Base-by-base conservation (phyloP, 1,284 basidiomycete genomes). In the Sanghuangporus sanghuang region DNA sequence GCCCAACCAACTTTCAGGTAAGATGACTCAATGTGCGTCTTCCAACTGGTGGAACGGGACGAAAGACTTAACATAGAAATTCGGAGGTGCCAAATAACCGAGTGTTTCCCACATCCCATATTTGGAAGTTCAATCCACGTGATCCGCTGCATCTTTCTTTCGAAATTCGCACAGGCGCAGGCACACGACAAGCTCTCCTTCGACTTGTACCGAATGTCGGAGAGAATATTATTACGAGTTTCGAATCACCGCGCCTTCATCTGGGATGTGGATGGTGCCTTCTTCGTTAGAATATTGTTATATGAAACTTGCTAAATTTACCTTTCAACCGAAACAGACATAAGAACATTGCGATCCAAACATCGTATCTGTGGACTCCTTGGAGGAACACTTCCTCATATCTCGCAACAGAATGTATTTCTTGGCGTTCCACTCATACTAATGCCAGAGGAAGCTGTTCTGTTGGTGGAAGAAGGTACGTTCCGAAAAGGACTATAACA, bases 351-450 rank as follows among this genome's bases (percentile, higher is more conserved):
- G 5, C 90, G 96, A 54, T 85, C 90, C 40, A 76, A 86, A 66
- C 87, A 97, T 73, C 87, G 84, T 65, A 84, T 98, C 55, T 94
- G 90, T 69, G 96, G 96, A 42, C 79, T 95, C 57, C 77, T 98
- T 49, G 85, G 85, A 0, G 97, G 97, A 0, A 98, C 97, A 0
- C 82, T 99, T 21, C 96, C 97, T 2, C 92, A 96, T 71, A 83
- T 98, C 0, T 89, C 94, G 3, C 96, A 98, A 72, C 97, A 99
- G 76, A 99, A 99, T 76, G 86, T 93, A 1, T 99, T 99, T 73
- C 81, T 99, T 16, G 97, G 97, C 12, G 76, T 95, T 16, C 97
- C 97, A 1, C 78, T 98, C 2, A 79, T 94, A 18, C 79, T 99
- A 1, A 85, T 95, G 75, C 91, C 93, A 0, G 97, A 99, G 73